These are phyloP conservation scores for Venturia pyrina DNA, from an alignment of 2,329 filamentous ascomycete species.

Conservation along the genomic window DNA sequence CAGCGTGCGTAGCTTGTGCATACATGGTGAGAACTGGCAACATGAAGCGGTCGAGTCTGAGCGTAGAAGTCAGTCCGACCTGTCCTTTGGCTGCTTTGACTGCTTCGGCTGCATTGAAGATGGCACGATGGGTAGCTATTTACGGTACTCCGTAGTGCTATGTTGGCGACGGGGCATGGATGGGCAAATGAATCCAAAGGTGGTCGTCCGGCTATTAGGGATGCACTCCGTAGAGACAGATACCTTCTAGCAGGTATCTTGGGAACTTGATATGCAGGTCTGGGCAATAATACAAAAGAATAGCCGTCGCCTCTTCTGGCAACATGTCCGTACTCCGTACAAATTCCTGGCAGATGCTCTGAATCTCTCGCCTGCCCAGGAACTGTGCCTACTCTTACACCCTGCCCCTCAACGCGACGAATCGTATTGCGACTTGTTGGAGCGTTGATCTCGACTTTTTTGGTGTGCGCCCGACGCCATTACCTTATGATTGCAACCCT, in stretches of 20 bases:
- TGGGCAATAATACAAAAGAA: background rate
- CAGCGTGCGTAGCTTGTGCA: background rate
- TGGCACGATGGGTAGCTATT: no score
- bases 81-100: no score
- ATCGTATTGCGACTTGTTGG: background rate
- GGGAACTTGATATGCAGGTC: slow-evolving; percentile 1
- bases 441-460: background rate
- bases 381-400: background rate
- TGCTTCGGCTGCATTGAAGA: background rate
- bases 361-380: background rate
- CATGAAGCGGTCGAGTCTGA: background rate
- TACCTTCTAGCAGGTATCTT: no score
- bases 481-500: background rate
- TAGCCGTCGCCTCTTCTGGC: background rate
- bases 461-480: background rate
- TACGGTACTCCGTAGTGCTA: no score
- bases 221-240: no score
- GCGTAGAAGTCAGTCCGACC: background rate
- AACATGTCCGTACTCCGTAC: no score
- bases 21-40: background rate
- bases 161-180: background rate
- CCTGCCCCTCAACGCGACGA: background rate
- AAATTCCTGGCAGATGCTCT: background rate
- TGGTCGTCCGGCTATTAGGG: background rate
- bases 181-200: background rate